Evolutionary conservation across 2,329 filamentous ascomycete species (phyloP).

Genomic region (Gliomastix tumulicola): DNA sequence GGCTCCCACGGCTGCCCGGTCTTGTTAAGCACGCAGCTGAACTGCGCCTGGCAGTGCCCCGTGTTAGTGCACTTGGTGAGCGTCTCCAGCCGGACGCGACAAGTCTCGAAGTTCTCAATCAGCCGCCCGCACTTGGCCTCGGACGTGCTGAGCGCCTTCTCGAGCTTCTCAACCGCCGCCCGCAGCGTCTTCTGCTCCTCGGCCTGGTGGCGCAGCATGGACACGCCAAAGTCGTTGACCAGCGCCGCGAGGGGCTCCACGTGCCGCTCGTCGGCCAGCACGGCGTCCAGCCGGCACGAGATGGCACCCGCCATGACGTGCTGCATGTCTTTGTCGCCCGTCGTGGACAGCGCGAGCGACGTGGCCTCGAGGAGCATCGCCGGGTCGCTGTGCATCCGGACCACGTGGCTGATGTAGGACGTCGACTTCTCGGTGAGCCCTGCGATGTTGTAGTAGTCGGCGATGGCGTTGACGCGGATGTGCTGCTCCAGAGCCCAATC

Average conservation of each 20-base stretch:
- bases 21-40: too few species aligned
- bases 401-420: slow-evolving; percentile 4
- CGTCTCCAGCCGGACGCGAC: too few species aligned
- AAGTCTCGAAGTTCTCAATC: too few species aligned
- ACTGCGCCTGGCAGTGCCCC: too few species aligned
- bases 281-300: too few species aligned
- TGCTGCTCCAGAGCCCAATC: slow-evolving; percentile 11
- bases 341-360: neutral
- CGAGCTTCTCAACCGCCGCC: too few species aligned
- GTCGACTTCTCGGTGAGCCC: slow-evolving; percentile 7
- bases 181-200: too few species aligned
- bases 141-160: too few species aligned
- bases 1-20: too few species aligned
- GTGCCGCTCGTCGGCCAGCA: neutral
- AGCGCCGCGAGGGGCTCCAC: neutral
- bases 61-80: too few species aligned
- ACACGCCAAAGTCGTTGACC: neutral
- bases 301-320: neutral
- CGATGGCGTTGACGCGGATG: slow-evolving; percentile 12
- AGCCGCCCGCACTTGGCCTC: too few species aligned
- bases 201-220: too few species aligned
- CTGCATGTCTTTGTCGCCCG: neutral
- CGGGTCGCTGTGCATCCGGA: neutral
- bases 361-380: neutral
- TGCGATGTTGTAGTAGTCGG: slow-evolving; percentile 10